Percentiles rank a stretch among this genome's conserved stretches.
Conservation (phyloP, 805 yeast species). For the Ogataea trehaloabstinens region DNA sequence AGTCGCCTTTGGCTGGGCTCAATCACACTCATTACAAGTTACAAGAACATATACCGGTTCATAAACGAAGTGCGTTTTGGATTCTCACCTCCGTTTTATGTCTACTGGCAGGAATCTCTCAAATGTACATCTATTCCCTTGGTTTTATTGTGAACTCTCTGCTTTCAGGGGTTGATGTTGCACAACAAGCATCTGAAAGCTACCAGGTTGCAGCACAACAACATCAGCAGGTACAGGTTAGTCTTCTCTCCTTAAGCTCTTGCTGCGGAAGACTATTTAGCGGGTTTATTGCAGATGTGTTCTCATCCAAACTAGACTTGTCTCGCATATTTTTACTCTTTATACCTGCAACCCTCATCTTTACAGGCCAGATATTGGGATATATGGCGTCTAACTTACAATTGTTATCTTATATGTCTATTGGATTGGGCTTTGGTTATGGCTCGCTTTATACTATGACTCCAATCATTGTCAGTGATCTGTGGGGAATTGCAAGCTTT, state of each 20-base stretch:
- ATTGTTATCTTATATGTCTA: slow-evolving; percentile 48
- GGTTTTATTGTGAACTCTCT: slow-evolving; percentile 66
- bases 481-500: slow-evolving; percentile 66
- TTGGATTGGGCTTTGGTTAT: slow-evolving; percentile 66
- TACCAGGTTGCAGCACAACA: slow-evolving; percentile 37
- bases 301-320: slow-evolving; percentile 42
- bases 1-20: slow-evolving; percentile 6
- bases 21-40: neutral
- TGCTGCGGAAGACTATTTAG: slow-evolving; percentile 63
- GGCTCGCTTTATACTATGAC: slow-evolving; percentile 70
- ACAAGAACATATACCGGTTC: slow-evolving; percentile 12
- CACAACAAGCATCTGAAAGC: slow-evolving; percentile 8
- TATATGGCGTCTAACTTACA: slow-evolving; percentile 32
- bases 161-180: slow-evolving; percentile 23
- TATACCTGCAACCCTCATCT: slow-evolving; percentile 47
- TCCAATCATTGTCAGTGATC: slow-evolving; percentile 75
- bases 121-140: slow-evolving; percentile 70
- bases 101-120: slow-evolving; percentile 63
- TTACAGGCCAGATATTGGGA: slow-evolving; percentile 52
- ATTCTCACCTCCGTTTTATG: slow-evolving; percentile 50
- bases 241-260: slow-evolving; percentile 64
- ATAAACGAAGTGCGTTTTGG: slow-evolving; percentile 43
- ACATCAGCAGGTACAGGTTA: slow-evolving; percentile 71
- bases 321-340: slow-evolving; percentile 46
- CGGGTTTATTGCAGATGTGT: slow-evolving; percentile 64